phyloP scores from a whole-genome alignment of 2,329 filamentous ascomycete species.

The Colletotrichum euphorbiae region DNA sequence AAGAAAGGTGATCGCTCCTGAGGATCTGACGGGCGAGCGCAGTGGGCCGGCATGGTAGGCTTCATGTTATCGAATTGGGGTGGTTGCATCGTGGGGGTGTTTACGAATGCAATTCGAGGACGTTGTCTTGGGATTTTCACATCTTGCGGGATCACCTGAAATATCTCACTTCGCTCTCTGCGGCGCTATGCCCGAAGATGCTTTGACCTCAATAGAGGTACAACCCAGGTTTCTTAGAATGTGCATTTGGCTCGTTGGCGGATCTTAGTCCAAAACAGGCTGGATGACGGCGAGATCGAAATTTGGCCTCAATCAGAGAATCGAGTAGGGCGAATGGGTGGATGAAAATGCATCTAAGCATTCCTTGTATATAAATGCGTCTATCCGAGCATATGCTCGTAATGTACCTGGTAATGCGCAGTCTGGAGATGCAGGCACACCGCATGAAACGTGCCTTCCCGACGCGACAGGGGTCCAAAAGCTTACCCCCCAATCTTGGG shows the following conservation, averaged over 20 bases:
- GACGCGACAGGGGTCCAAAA: neutral
- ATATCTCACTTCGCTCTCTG: neutral
- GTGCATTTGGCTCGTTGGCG: neutral
- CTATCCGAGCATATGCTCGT: too few species aligned
- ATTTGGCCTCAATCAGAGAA: constrained; percentile 1
- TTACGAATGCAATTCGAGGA: too few species aligned
- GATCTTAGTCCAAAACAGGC: neutral
- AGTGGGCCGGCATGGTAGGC: neutral
- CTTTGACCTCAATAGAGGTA: too few species aligned
- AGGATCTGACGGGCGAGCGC: neutral
- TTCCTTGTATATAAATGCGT: neutral
- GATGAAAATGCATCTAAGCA: neutral
- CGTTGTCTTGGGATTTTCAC: too few species aligned
- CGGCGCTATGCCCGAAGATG: too few species aligned
- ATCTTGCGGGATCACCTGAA: too few species aligned
- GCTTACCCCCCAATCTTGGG: constrained; percentile 1
- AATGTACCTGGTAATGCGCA: too few species aligned
- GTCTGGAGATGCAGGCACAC: neutral
- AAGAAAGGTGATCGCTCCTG: constrained; percentile 26
- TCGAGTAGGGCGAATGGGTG: neutral
- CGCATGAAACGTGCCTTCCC: neutral
- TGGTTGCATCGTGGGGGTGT: neutral
- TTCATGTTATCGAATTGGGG: too few species aligned
- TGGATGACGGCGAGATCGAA: neutral
- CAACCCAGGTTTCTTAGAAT: neutral